Base-by-base conservation (phyloP, 306 rosid species). In the Cyclanthera cordifolia region DNA sequence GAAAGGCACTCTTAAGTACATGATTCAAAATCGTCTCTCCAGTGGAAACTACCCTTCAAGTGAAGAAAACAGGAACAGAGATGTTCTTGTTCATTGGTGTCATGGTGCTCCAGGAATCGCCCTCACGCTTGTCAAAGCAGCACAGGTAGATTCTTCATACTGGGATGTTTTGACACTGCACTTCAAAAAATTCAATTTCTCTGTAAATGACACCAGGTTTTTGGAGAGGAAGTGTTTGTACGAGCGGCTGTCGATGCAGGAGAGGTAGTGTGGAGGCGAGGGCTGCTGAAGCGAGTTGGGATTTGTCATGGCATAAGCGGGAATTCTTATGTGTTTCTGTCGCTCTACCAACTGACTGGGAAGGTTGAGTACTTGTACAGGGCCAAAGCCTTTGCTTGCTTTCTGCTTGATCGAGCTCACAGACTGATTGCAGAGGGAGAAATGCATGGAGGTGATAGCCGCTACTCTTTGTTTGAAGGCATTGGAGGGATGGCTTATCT, bases 61-160 rank as follows among this genome's bases (percentile, higher is more conserved):
- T 11, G 89, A 86, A 79, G 85, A 79, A 64, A 87, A 89, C 79
- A 83, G 52, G 41, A 68, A 72, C 45, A 71, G 74, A 67, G 91
- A 85, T 14, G 74, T 58, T 43, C 88, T 90, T 74, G 91, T 90
- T 76, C 96, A 90, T 75, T 85, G 95, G 91, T 87, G 95, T 72
- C 95, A 90, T 76, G 96, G 95, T 24, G 91, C 95, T 69, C 89
- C 89, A 39, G 95, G 96, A 78, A 53, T 85, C 34, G 83, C 91
- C 63, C 81, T 87, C 54, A 85, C 96, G 7, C 95, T 90, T 34
- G 85, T 79, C 74, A 90, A 90, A 82, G 89, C 96, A 48, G 89
- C 95, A 32, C 79, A 78, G 95, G 96, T 90, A 60, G 60, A 71
- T 64, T 79, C 56, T 39, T 17, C 43, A 32, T n/a, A n/a, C 19